Conservation (phyloP, 768 basidiomycete genomes). For the Crucibulum laeve region DNA sequence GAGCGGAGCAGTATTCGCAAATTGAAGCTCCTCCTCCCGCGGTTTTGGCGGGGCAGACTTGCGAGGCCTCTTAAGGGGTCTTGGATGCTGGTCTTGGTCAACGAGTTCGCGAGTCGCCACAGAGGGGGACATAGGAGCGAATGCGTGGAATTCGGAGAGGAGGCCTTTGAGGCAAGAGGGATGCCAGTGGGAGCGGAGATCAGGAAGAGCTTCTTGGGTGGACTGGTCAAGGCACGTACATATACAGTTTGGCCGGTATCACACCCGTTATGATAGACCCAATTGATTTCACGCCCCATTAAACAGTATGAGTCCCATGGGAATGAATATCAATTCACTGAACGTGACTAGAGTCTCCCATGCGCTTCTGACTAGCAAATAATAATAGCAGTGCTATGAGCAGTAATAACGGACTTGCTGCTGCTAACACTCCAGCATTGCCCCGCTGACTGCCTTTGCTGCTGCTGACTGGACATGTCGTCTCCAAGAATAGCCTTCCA, state of each 20-base stretch:
- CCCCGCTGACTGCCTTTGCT: background rate
- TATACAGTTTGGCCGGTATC: slow-evolving; percentile 10
- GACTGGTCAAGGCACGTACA: slow-evolving; percentile 19
- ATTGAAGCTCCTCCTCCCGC: slow-evolving; percentile 20
- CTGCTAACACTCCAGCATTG: no score
- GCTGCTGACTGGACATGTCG: background rate
- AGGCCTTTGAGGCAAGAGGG: slow-evolving; percentile 24
- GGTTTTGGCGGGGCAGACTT: slow-evolving; percentile 21
- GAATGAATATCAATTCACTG: background rate
- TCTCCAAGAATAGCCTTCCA: slow-evolving; percentile 1
- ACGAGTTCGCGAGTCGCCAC: slow-evolving; percentile 13
- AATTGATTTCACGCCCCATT: background rate
- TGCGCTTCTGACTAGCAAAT: no score
- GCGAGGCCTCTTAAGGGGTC: slow-evolving; percentile 44
- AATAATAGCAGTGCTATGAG: no score
- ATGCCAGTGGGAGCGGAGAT: slow-evolving; percentile 21
- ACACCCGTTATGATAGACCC: background rate
- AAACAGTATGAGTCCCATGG: background rate
- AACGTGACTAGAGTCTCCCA: background rate
- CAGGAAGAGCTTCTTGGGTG: slow-evolving; percentile 17
- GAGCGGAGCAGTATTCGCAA: slow-evolving; percentile 24
- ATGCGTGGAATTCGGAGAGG: slow-evolving; percentile 26
- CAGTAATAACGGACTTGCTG: no score
- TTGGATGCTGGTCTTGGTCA: slow-evolving; percentile 18
- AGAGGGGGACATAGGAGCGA: slow-evolving; percentile 17